Conservation (phyloP, 495 filamentous ascomycete genomes). For the Hyaloscypha bicolor region DNA sequence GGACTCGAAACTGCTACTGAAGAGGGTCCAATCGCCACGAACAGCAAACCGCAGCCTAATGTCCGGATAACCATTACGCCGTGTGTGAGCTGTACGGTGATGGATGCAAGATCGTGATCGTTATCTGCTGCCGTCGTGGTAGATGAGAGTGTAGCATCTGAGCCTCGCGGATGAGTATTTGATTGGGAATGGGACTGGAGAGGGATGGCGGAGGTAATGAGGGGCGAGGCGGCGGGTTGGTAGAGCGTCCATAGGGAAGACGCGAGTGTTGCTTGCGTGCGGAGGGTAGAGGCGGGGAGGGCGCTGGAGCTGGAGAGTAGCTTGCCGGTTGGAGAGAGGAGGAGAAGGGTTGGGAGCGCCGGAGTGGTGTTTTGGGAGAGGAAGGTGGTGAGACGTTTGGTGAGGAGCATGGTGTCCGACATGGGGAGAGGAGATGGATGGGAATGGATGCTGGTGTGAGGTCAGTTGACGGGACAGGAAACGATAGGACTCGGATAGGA, state of each 20-base stretch:
- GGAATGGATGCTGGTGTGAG: conserved; percentile 17
- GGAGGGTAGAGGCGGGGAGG: conserved; percentile 31
- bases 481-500: neutral
- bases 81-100: conserved; percentile 50
- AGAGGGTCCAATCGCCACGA: conserved; percentile 53
- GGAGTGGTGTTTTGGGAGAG: conserved; percentile 31
- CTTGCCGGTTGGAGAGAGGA: conserved; percentile 33
- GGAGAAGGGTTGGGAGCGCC: conserved; percentile 30
- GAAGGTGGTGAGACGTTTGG: conserved; percentile 32
- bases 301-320: conserved; percentile 33
- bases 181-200: neutral
- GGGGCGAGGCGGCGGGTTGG: conserved; percentile 18
- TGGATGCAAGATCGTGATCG: conserved; percentile 27
- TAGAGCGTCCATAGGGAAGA: conserved; percentile 34
- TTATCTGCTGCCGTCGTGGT: conserved; percentile 16
- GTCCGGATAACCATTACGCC: conserved; percentile 50
- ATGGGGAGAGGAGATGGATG: conserved; percentile 11
- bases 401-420: conserved; percentile 35
- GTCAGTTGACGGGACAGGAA: conserved; percentile 1
- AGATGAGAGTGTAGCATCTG: conserved; percentile 15
- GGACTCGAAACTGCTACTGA: conserved; percentile 1
- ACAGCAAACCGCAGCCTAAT: conserved; percentile 51
- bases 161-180: conserved; percentile 8
- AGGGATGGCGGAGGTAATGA: conserved; percentile 17
- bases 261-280: conserved; percentile 35